Conservation (phyloP, 1,284 basidiomycete genomes). For the Sphaerobolus stellatus region DNA sequence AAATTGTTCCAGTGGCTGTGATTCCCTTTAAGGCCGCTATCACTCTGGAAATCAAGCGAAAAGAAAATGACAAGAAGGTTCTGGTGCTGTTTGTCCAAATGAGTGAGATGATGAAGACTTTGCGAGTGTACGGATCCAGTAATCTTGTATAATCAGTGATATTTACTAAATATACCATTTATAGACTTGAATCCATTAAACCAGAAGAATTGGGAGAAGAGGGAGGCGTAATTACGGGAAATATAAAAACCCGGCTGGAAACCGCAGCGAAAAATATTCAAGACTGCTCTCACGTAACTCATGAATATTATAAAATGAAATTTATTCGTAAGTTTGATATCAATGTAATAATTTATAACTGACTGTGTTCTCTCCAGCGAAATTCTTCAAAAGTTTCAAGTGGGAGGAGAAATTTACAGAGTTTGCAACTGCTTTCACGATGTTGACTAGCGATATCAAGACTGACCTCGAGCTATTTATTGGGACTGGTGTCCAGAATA, state of each 20-base stretch:
- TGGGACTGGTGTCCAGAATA: neutral
- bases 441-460: neutral
- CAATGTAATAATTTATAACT: neutral
- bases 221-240: neutral
- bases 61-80: slow-evolving; percentile 6
- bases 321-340: neutral
- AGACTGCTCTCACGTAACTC: neutral
- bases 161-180: neutral
- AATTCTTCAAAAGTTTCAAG: neutral
- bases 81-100: neutral
- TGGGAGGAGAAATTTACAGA: neutral
- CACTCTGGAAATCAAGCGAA: slow-evolving; percentile 4
- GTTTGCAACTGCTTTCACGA: neutral
- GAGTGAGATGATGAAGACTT: slow-evolving; percentile 2
- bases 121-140: neutral
- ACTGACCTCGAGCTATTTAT: neutral
- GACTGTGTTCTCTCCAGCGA: neutral
- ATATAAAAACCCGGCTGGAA: neutral
- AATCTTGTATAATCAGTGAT: neutral
- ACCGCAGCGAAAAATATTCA: neutral
- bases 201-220: neutral
- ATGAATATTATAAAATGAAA: neutral
- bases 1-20: slow-evolving; percentile 7
- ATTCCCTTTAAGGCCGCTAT: slow-evolving; percentile 5
- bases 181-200: neutral